Conservation (phyloP, 1,284 basidiomycete species). For the Rhodotorula sp. region DNA sequence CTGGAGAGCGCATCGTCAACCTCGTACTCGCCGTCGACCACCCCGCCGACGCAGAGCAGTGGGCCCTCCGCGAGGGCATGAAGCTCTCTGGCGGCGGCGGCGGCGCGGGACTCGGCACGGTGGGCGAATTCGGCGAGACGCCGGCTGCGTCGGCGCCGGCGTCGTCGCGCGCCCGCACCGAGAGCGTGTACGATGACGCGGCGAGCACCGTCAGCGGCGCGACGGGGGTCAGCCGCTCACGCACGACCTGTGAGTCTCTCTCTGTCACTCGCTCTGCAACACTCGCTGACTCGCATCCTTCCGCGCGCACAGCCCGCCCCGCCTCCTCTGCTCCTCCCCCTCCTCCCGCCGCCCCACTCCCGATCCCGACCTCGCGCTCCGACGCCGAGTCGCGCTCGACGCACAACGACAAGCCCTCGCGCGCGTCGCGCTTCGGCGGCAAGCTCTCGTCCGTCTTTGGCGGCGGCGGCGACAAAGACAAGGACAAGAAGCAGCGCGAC, state of each 20-base stretch:
- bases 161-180: not conserved
- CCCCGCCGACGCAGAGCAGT: constrained; percentile 29
- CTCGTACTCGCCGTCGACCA: constrained; percentile 40
- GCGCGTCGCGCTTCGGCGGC: constrained; percentile 21
- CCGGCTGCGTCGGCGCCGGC: not conserved
- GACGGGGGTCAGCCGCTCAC: not conserved
- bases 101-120: not conserved
- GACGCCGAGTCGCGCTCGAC: not conserved
- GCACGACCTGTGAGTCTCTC: constrained; percentile 4
- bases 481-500: constrained; percentile 21
- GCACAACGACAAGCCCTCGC: constrained; percentile 15
- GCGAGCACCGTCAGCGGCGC: constrained; percentile 10
- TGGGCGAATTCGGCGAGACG: constrained; percentile 30
- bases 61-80: constrained; percentile 35
- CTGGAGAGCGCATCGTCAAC: constrained; percentile 46
- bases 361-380: constrained; percentile 14
- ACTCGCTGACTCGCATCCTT: not conserved
- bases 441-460: constrained; percentile 30
- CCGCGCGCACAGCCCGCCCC: not conserved
- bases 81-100: constrained; percentile 12
- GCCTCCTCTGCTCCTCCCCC: not conserved
- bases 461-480: not conserved
- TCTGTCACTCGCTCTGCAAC: not conserved
- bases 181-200: constrained; percentile 1
- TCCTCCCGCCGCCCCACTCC: constrained; percentile 27